Evolutionary conservation across 2,329 filamentous ascomycete species (phyloP), one percentile per base, ranked within the genome.

Genomic region (Pyricularia sp.): DNA sequence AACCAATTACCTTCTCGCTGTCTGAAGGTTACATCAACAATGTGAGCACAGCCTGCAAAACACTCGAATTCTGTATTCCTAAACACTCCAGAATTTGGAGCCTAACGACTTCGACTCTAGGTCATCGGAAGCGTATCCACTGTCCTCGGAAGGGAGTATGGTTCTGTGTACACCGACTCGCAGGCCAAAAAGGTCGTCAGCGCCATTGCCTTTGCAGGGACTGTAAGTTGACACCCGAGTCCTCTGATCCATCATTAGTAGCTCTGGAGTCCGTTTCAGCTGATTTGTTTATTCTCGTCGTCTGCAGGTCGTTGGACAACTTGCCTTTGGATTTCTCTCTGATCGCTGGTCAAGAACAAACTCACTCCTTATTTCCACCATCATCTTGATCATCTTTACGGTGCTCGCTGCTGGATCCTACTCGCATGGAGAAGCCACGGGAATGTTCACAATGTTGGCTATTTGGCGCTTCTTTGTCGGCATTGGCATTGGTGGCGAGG

Each of bases 121-220:
- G 88, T 96, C 68, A 96, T 96, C 70, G 91, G 93, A 6, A 90
- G 89, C 9, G 92, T 96, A 66, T 90, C 88, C 70, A 96, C 91
- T 1, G 85, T 92, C 66, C 83, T 96, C 7, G 75, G 73, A 24
- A 76, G 74, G 0, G 81, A 96, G 70, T 96, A 96, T 72, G 83
- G 83, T 55, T 76, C 81, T 0, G 75, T 82, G n/a, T 97, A 92
- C 75, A 80, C 74, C n/a, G 77, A 78, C 2, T 93, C 89, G 0
- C 78, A 79, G 0, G 88, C 91, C 1, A 84, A 86, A 68, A 84
- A 84, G 70, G 91, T 94, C 70, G 88, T 96, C 65, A 82, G 86
- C 28, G 87, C 88, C 66, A 94, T 96, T 70, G 88, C 90, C 6
- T 96, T 96, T 72, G 92, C 87, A 0, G 92, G 92, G 13, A 96